Evolutionary conservation across 1,139 yeast species (phyloP).

Genomic region (Lodderomyces orthopsilosis): DNA sequence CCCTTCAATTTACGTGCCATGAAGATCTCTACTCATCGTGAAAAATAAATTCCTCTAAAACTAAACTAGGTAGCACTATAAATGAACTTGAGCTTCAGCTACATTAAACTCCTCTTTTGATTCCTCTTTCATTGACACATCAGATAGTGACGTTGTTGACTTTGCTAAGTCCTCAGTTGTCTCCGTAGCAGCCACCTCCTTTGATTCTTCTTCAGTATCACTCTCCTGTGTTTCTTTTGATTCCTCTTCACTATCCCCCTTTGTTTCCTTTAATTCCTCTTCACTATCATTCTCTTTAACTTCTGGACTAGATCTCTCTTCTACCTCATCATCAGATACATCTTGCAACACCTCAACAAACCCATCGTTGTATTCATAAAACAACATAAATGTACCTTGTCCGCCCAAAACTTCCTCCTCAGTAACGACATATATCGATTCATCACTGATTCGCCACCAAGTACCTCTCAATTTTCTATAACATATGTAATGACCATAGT

Average conservation of each 20-base stretch:
- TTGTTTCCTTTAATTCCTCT: slow-evolving; percentile 2
- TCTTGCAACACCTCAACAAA: slow-evolving; percentile 30
- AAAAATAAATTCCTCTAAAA: not conserved
- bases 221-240: not conserved
- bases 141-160: not conserved
- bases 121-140: slow-evolving; percentile 1
- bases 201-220: not conserved
- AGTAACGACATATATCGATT: slow-evolving; percentile 73
- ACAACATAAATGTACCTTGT: slow-evolving; percentile 90
- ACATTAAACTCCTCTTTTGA: slow-evolving; percentile 9
- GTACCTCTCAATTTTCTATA: slow-evolving; percentile 75
- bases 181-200: too few relatives aligned
- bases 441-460: slow-evolving; percentile 97
- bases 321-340: slow-evolving; percentile 30
- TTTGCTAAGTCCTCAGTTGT: not conserved
- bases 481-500: slow-evolving; percentile 92
- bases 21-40: not conserved
- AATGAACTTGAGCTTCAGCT: slow-evolving; percentile 21
- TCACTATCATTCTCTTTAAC: slow-evolving; percentile 18
- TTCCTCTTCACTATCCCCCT: not conserved
- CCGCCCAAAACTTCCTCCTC: slow-evolving; percentile 77
- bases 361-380: slow-evolving; percentile 62
- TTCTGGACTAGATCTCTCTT: slow-evolving; percentile 15
- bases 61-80: slow-evolving; percentile 9
- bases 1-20: slow-evolving; percentile 37